Base-by-base conservation (phyloP, 2,329 filamentous ascomycete genomes). In the Trichoderma harzianum region DNA sequence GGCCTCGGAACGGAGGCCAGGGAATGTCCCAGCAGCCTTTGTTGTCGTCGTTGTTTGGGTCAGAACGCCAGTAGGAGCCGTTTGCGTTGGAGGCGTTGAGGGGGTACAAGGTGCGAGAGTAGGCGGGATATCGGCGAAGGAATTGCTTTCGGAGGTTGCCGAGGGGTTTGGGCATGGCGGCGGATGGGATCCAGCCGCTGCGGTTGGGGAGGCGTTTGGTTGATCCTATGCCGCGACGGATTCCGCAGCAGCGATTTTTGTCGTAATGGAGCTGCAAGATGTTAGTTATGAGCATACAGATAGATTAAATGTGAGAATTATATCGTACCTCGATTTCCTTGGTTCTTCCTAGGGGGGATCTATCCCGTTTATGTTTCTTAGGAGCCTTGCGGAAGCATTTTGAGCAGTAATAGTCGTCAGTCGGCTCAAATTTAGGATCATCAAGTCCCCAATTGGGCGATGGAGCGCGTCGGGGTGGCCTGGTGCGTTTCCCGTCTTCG, bases 31-130 rank as follows among this genome's bases (percentile, higher is more conserved):
- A 78, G 64, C 71, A 76, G 1, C 12, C 72, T 0, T 66, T 57
- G 65, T 81, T 81, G 5, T 72, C 73, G 8, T 76, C 69, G 55
- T 80, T 76, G 34, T 81, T 81, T 1, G 80, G 80, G 30, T 81
- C 80, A 4, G 77, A 78, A 10, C 73, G 70, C 78, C 77, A 81
- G 43, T 75, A 51, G 0, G 75, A 74, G 2, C 71, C 67, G 55
- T 74, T 74, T 24, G 70, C n/a, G 55, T 76, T 73, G 34, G 62
- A 28, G 2, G 47, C 3, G 5, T 74, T 62, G 10, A 75, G 72
- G 3, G 79, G 79, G 51, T 80, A 82, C 5, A 81, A 43, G 0
- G 80, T 81, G 18, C 73, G 74, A 7, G 55, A 47, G 70, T 81
- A 80, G 3, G 69, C 69, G 12, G 79, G 78, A 28, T 80, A 76